These are phyloP conservation scores for Phylloporus sp. DNA, from an alignment of 768 basidiomycete genomes.

Conservation along the genomic window DNA sequence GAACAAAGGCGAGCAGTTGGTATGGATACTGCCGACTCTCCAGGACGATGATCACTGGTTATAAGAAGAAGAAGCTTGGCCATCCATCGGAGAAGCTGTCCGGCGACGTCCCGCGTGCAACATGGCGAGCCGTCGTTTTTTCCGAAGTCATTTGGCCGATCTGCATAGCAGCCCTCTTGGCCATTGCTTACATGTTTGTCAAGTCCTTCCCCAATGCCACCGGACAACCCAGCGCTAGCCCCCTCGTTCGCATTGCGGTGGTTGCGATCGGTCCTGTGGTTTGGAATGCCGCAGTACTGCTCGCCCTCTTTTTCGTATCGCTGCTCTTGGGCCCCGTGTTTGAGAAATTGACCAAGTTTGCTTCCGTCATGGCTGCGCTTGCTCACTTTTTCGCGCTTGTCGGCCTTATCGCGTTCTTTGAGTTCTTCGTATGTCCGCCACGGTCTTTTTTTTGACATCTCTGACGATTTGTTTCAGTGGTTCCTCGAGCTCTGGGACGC, in stretches of 20 bases:
- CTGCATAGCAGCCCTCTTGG: slow-evolving; percentile 67
- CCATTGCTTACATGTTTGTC: slow-evolving; percentile 87
- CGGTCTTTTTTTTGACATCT: slow-evolving; percentile 29
- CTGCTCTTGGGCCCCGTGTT: slow-evolving; percentile 89
- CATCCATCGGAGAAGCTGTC: slow-evolving; percentile 97
- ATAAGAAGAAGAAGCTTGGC: slow-evolving; percentile 98
- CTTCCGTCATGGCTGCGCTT: slow-evolving; percentile 85
- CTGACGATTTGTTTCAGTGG: slow-evolving; percentile 52
- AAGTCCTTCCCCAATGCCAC: slow-evolving; percentile 75
- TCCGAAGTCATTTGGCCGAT: slow-evolving; percentile 83
- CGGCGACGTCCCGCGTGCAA: slow-evolving; percentile 87
- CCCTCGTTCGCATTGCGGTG: slow-evolving; percentile 83
- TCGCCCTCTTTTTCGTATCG: slow-evolving; percentile 86
- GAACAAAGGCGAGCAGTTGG: slow-evolving; percentile 97
- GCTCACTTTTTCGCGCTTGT: slow-evolving; percentile 81
- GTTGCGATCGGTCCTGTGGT: slow-evolving; percentile 90
- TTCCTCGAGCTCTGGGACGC: slow-evolving; percentile 95
- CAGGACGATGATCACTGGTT: slow-evolving; percentile 95
- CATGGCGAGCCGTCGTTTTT: slow-evolving; percentile 78
- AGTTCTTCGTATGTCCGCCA: slow-evolving; percentile 75
- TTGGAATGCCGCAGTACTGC: slow-evolving; percentile 87
- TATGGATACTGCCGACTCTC: slow-evolving; percentile 98
- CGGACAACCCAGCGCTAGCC: slow-evolving; percentile 68
- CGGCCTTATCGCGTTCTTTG: slow-evolving; percentile 86
- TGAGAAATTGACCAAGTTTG: slow-evolving; percentile 80